A percentile compares a stretch with the other conserved stretches of the same genome.
These are phyloP conservation scores for Strobilomyces echinocephalus DNA, from an alignment of 768 basidiomycete genomes.

Conservation along the genomic window DNA sequence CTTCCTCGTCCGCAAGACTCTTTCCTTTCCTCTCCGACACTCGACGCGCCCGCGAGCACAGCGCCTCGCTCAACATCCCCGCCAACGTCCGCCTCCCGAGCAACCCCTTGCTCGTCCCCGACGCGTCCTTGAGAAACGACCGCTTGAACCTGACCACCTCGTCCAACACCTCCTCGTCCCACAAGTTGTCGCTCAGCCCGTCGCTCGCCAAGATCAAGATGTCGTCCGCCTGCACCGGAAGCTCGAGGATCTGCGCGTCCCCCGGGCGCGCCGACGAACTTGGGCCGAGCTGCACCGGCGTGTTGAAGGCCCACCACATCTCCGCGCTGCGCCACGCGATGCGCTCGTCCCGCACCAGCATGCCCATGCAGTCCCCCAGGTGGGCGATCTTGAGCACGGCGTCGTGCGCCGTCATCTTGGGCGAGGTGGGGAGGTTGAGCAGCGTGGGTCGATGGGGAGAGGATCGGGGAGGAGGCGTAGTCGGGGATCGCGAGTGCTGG, in stretches of 20 bases:
- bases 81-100: slow-evolving; percentile 54
- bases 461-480: slow-evolving; percentile 8
- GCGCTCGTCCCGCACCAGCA: slow-evolving; percentile 73
- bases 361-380: slow-evolving; percentile 83
- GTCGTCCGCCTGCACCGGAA: slow-evolving; percentile 67
- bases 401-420: slow-evolving; percentile 38
- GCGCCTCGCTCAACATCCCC: slow-evolving; percentile 69
- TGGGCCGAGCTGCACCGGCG: slow-evolving; percentile 62
- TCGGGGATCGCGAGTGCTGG: slow-evolving; percentile 35
- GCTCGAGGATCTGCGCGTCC: slow-evolving; percentile 63
- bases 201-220: slow-evolving; percentile 80
- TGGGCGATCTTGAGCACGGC: slow-evolving; percentile 79
- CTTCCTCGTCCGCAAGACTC: slow-evolving; percentile 21
- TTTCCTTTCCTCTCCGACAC: slow-evolving; percentile 52
- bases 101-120: slow-evolving; percentile 17
- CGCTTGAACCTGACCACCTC: slow-evolving; percentile 62
- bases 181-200: slow-evolving; percentile 81
- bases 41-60: slow-evolving; percentile 71
- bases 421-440: slow-evolving; percentile 19
- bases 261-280: slow-evolving; percentile 55
- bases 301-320: slow-evolving; percentile 87
- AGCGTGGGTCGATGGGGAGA: slow-evolving; percentile 19
- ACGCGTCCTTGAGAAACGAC: slow-evolving; percentile 29
- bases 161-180: slow-evolving; percentile 84
- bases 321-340: slow-evolving; percentile 86